Conservation (phyloP, 2,329 filamentous ascomycete species). For the Hypoxylon sp. region DNA sequence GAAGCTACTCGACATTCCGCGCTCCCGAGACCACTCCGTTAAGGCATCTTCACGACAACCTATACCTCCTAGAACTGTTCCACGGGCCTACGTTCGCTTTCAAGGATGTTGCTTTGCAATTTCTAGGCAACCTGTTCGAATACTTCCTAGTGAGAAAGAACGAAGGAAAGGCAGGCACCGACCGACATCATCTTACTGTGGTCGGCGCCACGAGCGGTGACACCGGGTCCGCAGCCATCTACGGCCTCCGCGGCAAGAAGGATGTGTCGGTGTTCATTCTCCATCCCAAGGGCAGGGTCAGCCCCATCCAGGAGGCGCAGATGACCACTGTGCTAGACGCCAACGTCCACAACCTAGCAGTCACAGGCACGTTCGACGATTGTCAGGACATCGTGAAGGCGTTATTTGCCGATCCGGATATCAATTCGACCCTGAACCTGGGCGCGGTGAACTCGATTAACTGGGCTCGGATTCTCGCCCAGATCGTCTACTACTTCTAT, state of each 20-base stretch:
- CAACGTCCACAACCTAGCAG: constrained; percentile 92
- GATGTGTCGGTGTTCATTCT: constrained; percentile 97
- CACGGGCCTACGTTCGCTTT: constrained; percentile 96
- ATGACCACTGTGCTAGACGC: constrained; percentile 93
- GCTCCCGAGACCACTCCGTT: constrained; percentile 79
- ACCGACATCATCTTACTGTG: constrained; percentile 82
- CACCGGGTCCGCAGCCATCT: constrained; percentile 94
- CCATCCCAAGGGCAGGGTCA: constrained; percentile 88
- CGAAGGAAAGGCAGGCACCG: constrained; percentile 69
- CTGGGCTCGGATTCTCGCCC: constrained; percentile 91
- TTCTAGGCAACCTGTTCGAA: constrained; percentile 95
- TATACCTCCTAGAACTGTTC: constrained; percentile 92
- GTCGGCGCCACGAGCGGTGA: constrained; percentile 88
- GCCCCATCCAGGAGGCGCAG: constrained; percentile 91
- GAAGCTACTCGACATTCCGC: constrained; percentile 91
- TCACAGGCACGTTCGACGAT: constrained; percentile 93
- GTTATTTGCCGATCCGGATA: constrained; percentile 84
- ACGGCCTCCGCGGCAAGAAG: constrained; percentile 92
- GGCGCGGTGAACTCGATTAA: constrained; percentile 98
- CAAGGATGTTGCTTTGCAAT: constrained; percentile 93
- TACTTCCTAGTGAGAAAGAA: constrained; percentile 83
- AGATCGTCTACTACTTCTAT: constrained; percentile 97
- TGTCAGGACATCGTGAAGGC: constrained; percentile 98
- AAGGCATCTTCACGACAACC: constrained; percentile 77
- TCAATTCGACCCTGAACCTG: constrained; percentile 83